phyloP scores from a whole-genome alignment of 345 rosid genomes.

The Euphorbia tirucalli region DNA sequence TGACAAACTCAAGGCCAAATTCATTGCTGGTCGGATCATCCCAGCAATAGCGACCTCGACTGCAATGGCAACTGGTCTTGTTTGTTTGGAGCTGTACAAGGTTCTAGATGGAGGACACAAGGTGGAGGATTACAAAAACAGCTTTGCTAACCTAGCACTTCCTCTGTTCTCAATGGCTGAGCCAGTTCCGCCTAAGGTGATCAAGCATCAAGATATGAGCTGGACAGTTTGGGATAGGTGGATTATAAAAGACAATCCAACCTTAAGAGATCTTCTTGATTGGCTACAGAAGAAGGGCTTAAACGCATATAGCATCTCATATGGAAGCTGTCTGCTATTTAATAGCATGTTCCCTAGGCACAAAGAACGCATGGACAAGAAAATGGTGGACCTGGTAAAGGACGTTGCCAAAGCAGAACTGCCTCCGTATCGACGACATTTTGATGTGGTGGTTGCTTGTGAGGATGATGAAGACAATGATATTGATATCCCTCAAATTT shows the following conservation, averaged over 20 bases:
- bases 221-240: constrained; percentile 99
- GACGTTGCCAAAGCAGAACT: constrained; percentile 80
- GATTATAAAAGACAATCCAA: constrained; percentile 70
- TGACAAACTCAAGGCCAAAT: constrained; percentile 95
- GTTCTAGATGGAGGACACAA: constrained; percentile 72
- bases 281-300: constrained; percentile 81
- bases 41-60: constrained; percentile 98
- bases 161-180: constrained; percentile 95
- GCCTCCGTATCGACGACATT: constrained; percentile 65
- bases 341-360: constrained; percentile 92
- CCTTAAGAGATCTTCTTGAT: constrained; percentile 61
- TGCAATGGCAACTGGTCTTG: constrained; percentile 96
- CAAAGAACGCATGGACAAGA: constrained; percentile 72
- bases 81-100: constrained; percentile 93
- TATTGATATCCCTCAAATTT: constrained; percentile 80
- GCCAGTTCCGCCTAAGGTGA: constrained; percentile 91
- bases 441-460: constrained; percentile 93
- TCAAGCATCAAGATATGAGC: constrained; percentile 73
- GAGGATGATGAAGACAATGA: constrained; percentile 84
- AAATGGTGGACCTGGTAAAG: constrained; percentile 72
- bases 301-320: constrained; percentile 88
- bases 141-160: constrained; percentile 89
- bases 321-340: constrained; percentile 77
- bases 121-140: constrained; percentile 90
- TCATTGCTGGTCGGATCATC: constrained; percentile 96